Conservation (phyloP, 2,329 filamentous ascomycete genomes). For the Fusarium kyushuense region DNA sequence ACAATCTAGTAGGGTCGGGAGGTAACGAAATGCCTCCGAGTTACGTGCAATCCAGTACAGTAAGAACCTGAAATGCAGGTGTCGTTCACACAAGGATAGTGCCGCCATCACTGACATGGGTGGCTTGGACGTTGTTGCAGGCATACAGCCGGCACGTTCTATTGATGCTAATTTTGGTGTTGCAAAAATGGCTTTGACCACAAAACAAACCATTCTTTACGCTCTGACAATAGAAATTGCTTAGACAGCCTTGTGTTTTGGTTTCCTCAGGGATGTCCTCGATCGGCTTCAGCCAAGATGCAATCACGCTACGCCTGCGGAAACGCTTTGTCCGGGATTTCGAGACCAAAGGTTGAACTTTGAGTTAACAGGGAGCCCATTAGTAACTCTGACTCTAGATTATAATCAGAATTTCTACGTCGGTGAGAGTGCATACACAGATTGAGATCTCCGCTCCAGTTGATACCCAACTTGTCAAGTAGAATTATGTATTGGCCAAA, state of each 20-base stretch:
- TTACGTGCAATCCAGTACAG: not conserved
- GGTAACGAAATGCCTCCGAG: not conserved
- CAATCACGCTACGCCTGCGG: not conserved
- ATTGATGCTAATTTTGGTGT: not conserved
- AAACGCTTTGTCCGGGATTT: not conserved
- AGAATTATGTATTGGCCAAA: not conserved
- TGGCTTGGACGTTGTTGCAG: not conserved
- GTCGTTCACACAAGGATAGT: not conserved
- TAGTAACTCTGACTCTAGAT: not conserved
- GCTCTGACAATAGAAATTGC: not conserved
- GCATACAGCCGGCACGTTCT: not conserved
- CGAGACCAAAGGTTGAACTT: not conserved
- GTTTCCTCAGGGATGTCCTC: not conserved
- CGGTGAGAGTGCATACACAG: not conserved
- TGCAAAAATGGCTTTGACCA: not conserved
- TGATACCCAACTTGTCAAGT: not conserved
- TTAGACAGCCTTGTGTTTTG: slow-evolving; percentile 1
- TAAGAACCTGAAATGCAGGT: not conserved
- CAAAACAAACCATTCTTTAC: not conserved
- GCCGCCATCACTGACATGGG: slow-evolving; percentile 4
- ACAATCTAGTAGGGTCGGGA: not conserved
- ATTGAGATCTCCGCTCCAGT: not conserved
- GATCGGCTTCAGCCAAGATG: not conserved
- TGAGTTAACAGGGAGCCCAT: not conserved
- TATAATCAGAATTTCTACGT: not conserved